A percentile compares a stretch with the other conserved stretches of the same genome.
Evolutionary conservation across 352 stramenopile species (phyloP).

Genomic region (Thalassiosira ordinaria): DNA sequence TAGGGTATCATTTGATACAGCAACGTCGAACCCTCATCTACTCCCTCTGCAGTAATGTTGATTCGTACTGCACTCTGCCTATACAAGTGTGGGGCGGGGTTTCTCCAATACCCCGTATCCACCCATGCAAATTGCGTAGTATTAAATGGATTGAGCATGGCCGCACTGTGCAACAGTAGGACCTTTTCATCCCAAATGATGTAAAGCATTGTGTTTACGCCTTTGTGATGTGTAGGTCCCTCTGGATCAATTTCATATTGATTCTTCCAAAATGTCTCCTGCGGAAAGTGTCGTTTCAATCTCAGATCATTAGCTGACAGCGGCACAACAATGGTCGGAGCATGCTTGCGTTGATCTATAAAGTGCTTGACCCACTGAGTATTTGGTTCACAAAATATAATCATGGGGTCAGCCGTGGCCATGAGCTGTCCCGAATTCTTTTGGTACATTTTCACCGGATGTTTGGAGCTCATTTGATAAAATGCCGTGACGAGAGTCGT

Average conservation of each 20-base stretch:
- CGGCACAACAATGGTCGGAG: conserved; percentile 57
- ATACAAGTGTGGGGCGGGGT: conserved; percentile 56
- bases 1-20: conserved; percentile 57
- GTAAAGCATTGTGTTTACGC: conserved; percentile 57
- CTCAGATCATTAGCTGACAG: conserved; percentile 39
- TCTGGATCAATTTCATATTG: conserved; percentile 63
- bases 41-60: conserved; percentile 56
- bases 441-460: conserved; percentile 52
- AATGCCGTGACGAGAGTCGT: conserved; percentile 59
- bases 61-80: conserved; percentile 44
- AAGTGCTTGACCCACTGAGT: conserved; percentile 56
- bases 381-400: conserved; percentile 63
- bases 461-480: conserved; percentile 66
- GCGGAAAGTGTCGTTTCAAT: conserved; percentile 42
- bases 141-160: conserved; percentile 64
- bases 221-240: conserved; percentile 50
- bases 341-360: conserved; percentile 47
- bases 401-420: conserved; percentile 56
- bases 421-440: conserved; percentile 49
- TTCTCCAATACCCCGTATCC: conserved; percentile 60
- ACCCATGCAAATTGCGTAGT: conserved; percentile 59
- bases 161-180: conserved; percentile 47
- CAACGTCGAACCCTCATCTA: conserved; percentile 43
- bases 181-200: conserved; percentile 66
- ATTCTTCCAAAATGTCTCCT: conserved; percentile 58